Evolutionary conservation across 352 stramenopile species (phyloP).

Genomic region (Thalassiosira sp.): DNA sequence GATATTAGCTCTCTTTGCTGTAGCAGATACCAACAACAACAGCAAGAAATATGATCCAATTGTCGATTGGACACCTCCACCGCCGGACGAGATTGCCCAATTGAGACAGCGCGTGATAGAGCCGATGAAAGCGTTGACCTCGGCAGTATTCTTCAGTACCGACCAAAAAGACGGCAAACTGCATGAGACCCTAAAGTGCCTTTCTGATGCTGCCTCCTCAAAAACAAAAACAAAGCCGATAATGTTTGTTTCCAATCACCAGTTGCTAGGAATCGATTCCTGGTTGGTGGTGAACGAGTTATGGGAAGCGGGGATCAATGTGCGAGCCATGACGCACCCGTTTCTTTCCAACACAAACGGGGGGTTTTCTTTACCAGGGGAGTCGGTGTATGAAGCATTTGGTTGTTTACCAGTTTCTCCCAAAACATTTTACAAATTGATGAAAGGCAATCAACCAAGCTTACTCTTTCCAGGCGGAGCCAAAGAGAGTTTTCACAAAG

Average conservation of each 20-base stretch:
- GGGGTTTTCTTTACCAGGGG: slow-evolving; percentile 59
- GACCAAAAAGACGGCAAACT: slow-evolving; percentile 59
- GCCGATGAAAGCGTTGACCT: slow-evolving; percentile 52
- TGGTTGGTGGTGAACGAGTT: slow-evolving; percentile 71
- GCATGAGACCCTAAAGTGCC: slow-evolving; percentile 55
- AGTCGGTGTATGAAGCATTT: slow-evolving; percentile 56
- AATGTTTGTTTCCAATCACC: slow-evolving; percentile 82
- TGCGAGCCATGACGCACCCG: no score
- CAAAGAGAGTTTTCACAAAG: slow-evolving; percentile 77
- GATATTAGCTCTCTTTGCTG: neutral
- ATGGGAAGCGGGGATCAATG: no score
- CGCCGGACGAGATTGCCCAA: slow-evolving; percentile 49
- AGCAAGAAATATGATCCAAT: slow-evolving; percentile 70
- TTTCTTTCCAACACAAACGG: slow-evolving; percentile 68
- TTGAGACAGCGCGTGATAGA: slow-evolving; percentile 53
- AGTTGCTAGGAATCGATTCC: slow-evolving; percentile 76
- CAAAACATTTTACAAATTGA: slow-evolving; percentile 83
- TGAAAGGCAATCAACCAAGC: slow-evolving; percentile 77
- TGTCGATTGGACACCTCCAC: slow-evolving; percentile 68
- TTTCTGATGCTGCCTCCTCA: no score
- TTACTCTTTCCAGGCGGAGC: slow-evolving; percentile 85
- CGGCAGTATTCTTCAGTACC: slow-evolving; percentile 80
- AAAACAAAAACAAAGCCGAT: slow-evolving; percentile 59
- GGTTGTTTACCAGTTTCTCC: slow-evolving; percentile 82
- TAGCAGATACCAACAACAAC: slow-evolving; percentile 13